Conservation (phyloP, 2,329 filamentous ascomycete genomes). For the Colletotrichum ledebouriae region DNA sequence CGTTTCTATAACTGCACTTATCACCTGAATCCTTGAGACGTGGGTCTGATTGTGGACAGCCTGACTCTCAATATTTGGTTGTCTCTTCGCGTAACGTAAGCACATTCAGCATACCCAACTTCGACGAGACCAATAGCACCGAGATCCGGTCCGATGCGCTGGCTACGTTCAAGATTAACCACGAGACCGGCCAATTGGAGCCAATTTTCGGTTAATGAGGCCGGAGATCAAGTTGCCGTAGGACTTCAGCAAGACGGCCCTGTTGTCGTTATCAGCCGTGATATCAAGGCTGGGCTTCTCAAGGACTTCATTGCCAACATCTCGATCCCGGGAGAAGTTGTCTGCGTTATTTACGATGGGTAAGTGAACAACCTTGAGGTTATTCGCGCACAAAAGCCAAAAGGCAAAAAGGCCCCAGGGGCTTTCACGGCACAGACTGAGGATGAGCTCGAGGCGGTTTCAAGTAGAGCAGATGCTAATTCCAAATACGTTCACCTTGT, state of each 20-base stretch:
- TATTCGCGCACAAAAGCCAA: background rate
- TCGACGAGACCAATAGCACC: conserved; percentile 51
- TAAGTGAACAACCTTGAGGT: conserved; percentile 25
- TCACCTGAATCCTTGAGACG: background rate
- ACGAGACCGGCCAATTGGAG: conserved; percentile 67
- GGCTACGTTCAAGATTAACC: conserved; percentile 70
- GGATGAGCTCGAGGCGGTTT: too few relatives aligned
- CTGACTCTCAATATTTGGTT: conserved; percentile 72
- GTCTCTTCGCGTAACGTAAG: conserved; percentile 76
- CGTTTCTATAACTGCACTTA: conserved; percentile 63
- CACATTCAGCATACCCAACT: conserved; percentile 62
- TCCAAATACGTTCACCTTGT: too few relatives aligned
- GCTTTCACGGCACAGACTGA: too few relatives aligned
- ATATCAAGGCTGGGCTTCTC: conserved; percentile 70
- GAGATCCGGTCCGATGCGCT: conserved; percentile 72
- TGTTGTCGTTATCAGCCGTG: conserved; percentile 72
- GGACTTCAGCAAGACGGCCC: conserved; percentile 73
- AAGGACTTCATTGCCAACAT: conserved; percentile 58
- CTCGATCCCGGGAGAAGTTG: conserved; percentile 59
- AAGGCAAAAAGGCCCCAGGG: too few relatives aligned
- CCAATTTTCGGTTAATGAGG: conserved; percentile 75
- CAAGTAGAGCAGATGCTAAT: too few relatives aligned
- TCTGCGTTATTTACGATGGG: conserved; percentile 63
- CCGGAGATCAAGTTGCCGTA: conserved; percentile 74
- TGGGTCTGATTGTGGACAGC: conserved; percentile 49